These are phyloP conservation scores for Laetiporus sulphureus DNA, from an alignment of 1,284 basidiomycete genomes.

Conservation along the genomic window DNA sequence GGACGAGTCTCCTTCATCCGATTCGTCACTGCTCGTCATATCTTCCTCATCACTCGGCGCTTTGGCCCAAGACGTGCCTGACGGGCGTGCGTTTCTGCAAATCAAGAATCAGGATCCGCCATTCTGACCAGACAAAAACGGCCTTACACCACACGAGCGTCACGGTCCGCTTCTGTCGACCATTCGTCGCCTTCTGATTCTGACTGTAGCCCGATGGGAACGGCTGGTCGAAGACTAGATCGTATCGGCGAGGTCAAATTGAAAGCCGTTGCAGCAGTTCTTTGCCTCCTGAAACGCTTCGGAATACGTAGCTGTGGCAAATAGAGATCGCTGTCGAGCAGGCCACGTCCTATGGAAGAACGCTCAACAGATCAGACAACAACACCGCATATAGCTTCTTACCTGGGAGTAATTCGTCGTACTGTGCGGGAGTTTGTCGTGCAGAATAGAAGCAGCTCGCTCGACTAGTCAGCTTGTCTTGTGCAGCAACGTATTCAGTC, in stretches of 20 bases:
- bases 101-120: no score
- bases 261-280: constrained; percentile 1
- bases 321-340: constrained; percentile 45
- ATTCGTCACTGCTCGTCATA: constrained; percentile 67
- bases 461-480: constrained; percentile 67
- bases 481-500: constrained; percentile 57
- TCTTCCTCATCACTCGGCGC: constrained; percentile 37
- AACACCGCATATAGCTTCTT: not conserved
- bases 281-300: constrained; percentile 3
- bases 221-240: no score
- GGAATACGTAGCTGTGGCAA: constrained; percentile 48
- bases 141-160: constrained; percentile 59
- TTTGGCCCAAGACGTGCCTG: constrained; percentile 25
- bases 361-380: no score
- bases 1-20: constrained; percentile 63
- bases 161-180: constrained; percentile 56
- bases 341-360: constrained; percentile 23
- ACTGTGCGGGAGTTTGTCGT: not conserved
- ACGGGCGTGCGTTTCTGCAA: constrained; percentile 44
- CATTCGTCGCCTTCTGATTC: constrained; percentile 64
- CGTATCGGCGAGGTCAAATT: no score
- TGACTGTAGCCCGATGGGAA: no score
- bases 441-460: constrained; percentile 47
- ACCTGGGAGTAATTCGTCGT: constrained; percentile 3
- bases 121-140: not conserved